Base-by-base conservation (phyloP, 306 rosid genomes). In the Cucurbita maxima region DNA sequence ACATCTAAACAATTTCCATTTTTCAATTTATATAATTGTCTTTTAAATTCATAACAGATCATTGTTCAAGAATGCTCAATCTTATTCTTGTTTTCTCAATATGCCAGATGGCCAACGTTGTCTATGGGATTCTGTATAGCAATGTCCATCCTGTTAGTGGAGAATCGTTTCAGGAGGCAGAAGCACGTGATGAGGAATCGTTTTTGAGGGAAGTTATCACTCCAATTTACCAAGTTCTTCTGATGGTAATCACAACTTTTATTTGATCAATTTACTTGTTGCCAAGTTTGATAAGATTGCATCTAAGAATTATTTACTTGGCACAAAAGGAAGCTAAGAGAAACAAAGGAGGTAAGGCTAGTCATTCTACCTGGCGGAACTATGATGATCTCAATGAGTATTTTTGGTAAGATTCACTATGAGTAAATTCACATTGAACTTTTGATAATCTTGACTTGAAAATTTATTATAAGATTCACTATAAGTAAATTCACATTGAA, bases 311-410 rank as follows among this genome's bases (percentile, higher is more conserved):
- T 43, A 57, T 71, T 53, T 79, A 30, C 80, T 76, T 80, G 81
- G 76, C 80, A 80, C 69, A 80, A 80, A 81, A 95, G 99, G 99
- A 95, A 89, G 83, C 90, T 77, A 88, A 88, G 85, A 91, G 97
- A 86, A 85, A 86, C 82, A 89, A 88, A 79, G 80, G 78, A 76
- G 99, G 99, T 78, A 89, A 81, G 86, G 96, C 83, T 43, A 95
- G 99, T 78, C 99, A 95, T 82, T 73, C 99, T 83, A 84, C 79
- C 38, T 95, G 99, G 99, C 89, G 99, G 92, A 95, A 95, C 74
- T 95, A 95, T 76, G 99, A 95, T 83, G 99, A 95, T 79, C 85
- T 95, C 69, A 95, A 95, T 58, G 99, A 95, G 79, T 95, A 95
- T 81, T 95, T 95, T 75, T 95, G 99, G 99, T 95, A 75, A 79